These are phyloP conservation scores for Eucalyptus sp. DNA, from an alignment of 345 rosid species.

Conservation along the genomic window DNA sequence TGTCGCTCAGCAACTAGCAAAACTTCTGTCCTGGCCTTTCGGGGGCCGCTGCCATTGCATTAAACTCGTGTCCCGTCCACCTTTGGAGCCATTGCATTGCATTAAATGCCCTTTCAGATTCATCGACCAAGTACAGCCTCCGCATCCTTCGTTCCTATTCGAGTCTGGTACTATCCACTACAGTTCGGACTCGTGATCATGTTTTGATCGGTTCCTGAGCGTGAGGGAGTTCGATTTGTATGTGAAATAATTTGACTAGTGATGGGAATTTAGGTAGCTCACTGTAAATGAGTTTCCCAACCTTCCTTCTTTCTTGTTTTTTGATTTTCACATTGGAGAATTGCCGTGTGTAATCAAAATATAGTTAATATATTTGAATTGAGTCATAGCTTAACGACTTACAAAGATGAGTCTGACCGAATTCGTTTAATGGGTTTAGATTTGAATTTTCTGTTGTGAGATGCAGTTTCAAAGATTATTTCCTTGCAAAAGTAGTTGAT, in stretches of 20 bases:
- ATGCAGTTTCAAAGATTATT: neutral
- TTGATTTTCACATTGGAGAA: no score
- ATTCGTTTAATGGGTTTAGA: neutral
- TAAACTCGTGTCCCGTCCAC: neutral
- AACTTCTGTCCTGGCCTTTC: neutral
- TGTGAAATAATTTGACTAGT: neutral
- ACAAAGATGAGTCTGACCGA: neutral
- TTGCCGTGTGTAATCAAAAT: no score
- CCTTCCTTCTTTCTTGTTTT: no score
- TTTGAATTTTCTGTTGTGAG: neutral
- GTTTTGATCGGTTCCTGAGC: neutral
- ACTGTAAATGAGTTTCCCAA: neutral
- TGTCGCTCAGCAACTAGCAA: neutral
- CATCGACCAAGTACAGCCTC: neutral
- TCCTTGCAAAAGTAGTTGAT: neutral
- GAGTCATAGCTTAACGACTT: neutral
- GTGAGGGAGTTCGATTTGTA: neutral
- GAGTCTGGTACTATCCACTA: neutral
- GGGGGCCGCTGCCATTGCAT: neutral
- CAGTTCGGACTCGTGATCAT: neutral
- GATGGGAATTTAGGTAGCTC: neutral
- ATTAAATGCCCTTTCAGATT: neutral
- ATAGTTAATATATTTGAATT: neutral
- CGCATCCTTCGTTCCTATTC: neutral
- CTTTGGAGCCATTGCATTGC: neutral